Evolutionary conservation across 108 stramenopile genomes (phyloP), one percentile per base, ranked within the genome.

Genomic region (Cylindrotheca fusiformis): DNA sequence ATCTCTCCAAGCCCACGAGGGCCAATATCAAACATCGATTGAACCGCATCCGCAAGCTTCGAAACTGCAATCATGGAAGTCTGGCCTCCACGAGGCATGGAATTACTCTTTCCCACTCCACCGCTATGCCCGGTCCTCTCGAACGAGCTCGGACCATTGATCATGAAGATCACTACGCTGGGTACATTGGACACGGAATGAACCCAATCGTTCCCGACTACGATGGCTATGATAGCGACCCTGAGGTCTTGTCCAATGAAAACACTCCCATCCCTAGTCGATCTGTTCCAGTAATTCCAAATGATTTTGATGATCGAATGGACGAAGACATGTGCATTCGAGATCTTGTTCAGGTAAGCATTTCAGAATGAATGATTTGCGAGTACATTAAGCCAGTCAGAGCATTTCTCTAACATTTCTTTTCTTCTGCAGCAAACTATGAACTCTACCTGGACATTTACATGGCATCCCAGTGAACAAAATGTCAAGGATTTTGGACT

Each of bases 201-300:
- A 31, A 56, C 26, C 55, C 55, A n/a, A 56, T 56, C 3, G 2
- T 56, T 17, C 55, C 55, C 12, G 28, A 30, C 55, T 26, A 32
- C 55, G 69, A 70, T 70, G 72, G 72, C 1, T 74, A 74, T 32
- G 72, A 74, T 21, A 65, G 63, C 25, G 72, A 74, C 32, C 72
- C 72, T 2, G 72, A 74, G 32, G 41, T 72, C 18, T 36, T 63
- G 45, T 18, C 18, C 44, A 12, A 57, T 31, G 44, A 66, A 29
- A 20, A 48, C 24, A 14, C 48, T 20, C 14, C 28, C 5, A 6
- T 10, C 45, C 48, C 45, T 60, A 45, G 24, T 22, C 59, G 14
- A 48, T 47, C 59, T 20, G 36, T 41, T 41, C 36, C 19, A n/a
- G 30, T 48, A 18, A 48, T 19, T 45, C 10, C 27, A 32, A 31